Percentiles rank a stretch among this genome's conserved stretches.
Evolutionary conservation across 176 grass and related monocot species (phyloP).

Genomic region (Neostapfia colusana): DNA sequence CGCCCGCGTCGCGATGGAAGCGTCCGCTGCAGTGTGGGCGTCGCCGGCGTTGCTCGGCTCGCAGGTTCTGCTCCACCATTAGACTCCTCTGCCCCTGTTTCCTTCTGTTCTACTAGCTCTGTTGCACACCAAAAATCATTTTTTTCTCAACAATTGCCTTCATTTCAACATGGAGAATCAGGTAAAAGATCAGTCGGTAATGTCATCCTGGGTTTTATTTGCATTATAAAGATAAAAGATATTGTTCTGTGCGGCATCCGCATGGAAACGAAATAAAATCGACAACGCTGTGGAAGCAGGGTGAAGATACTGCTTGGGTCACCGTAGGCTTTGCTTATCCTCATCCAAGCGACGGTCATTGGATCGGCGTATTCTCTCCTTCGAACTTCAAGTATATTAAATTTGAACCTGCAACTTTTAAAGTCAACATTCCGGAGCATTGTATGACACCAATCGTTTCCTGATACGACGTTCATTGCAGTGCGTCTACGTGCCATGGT

Average conservation of each 20-base stretch:
- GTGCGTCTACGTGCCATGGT: constrained; percentile 59
- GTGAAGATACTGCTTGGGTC: constrained; percentile 74
- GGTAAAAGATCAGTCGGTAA: background rate
- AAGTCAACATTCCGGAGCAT: background rate
- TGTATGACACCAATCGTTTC: background rate
- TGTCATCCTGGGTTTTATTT: background rate
- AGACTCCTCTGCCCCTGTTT: no score
- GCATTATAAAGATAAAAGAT: background rate
- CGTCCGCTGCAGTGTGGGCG: constrained; percentile 48
- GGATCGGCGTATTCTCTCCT: constrained; percentile 92
- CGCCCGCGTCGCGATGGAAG: constrained; percentile 51
- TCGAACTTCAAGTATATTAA: constrained; percentile 68
- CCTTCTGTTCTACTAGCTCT: background rate
- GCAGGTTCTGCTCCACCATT: constrained; percentile 19
- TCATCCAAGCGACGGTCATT: constrained; percentile 48
- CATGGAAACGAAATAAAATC: background rate
- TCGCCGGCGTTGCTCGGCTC: constrained; percentile 57
- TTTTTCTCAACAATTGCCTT: background rate
- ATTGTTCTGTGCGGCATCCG: background rate
- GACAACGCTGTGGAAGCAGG: constrained; percentile 41
- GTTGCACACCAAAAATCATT: background rate
- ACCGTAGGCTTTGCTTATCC: constrained; percentile 46
- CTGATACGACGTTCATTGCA: constrained; percentile 20
- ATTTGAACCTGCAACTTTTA: background rate
- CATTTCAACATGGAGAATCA: background rate